phyloP scores from a whole-genome alignment of 2,329 filamentous ascomycete species.

The Paramyrothecium roridum region DNA sequence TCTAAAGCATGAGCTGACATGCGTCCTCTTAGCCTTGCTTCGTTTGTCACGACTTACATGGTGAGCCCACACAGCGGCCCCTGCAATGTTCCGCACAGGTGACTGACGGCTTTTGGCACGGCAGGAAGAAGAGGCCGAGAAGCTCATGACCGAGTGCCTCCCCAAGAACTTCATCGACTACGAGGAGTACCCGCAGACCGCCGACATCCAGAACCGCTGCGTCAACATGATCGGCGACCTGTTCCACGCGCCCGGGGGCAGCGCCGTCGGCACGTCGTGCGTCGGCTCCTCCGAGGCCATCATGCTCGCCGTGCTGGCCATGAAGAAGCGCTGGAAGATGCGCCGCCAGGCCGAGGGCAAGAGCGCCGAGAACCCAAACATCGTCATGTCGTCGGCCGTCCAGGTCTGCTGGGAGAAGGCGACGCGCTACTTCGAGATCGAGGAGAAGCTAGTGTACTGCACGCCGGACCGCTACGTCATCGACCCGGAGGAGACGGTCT shows the following conservation, averaged over 20 bases:
- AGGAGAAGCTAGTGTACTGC: slow-evolving; percentile 77
- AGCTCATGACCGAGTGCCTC: slow-evolving; percentile 90
- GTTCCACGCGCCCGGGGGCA: slow-evolving; percentile 73
- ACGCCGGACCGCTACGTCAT: slow-evolving; percentile 60
- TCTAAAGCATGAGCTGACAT: slow-evolving; percentile 1
- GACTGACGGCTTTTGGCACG: slow-evolving; percentile 1
- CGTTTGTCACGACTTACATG: slow-evolving; percentile 97
- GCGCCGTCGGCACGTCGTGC: slow-evolving; percentile 81
- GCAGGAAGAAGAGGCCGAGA: slow-evolving; percentile 89
- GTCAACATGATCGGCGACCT: slow-evolving; percentile 87
- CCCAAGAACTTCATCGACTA: slow-evolving; percentile 96
- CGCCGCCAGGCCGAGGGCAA: slow-evolving; percentile 80
- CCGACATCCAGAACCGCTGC: slow-evolving; percentile 88
- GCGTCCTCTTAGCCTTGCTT: slow-evolving; percentile 64
- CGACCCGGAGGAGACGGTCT: slow-evolving; percentile 59
- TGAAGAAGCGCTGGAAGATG: slow-evolving; percentile 95
- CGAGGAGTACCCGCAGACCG: slow-evolving; percentile 77
- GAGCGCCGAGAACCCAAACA: slow-evolving; percentile 76
- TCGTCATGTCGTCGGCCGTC: slow-evolving; percentile 93
- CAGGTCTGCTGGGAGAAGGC: slow-evolving; percentile 98
- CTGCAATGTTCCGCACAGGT: no score
- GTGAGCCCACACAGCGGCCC: slow-evolving; percentile 52
- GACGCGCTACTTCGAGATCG: slow-evolving; percentile 84
- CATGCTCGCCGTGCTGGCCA: slow-evolving; percentile 79
- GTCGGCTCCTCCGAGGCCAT: slow-evolving; percentile 89